Evolutionary conservation across 2,329 filamentous ascomycete species (phyloP).

Genomic region (Ophiostoma ips): DNA sequence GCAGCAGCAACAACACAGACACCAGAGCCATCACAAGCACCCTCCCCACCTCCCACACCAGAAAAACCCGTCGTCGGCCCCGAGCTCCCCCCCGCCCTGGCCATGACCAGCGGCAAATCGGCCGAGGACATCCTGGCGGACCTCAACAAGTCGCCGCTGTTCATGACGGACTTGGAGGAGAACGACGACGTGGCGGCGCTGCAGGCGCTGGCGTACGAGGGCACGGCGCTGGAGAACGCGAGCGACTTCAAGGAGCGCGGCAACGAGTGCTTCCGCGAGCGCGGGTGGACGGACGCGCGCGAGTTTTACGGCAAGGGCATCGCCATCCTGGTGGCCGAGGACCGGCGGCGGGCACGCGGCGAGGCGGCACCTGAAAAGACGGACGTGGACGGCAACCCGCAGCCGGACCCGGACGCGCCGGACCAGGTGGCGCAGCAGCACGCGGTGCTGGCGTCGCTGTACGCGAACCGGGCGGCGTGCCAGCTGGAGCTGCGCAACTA

Average conservation of each 20-base stretch:
- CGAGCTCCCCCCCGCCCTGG: conserved; percentile 32
- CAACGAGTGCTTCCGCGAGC: conserved; percentile 69
- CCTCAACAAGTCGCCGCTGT: conserved; percentile 58
- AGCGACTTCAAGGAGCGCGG: conserved; percentile 80
- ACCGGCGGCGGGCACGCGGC: conserved; percentile 36
- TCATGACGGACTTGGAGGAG: conserved; percentile 89
- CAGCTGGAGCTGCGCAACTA: conserved; percentile 84
- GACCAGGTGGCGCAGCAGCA: conserved; percentile 48
- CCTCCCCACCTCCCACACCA: no score
- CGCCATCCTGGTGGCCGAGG: conserved; percentile 51
- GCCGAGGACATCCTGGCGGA: conserved; percentile 43
- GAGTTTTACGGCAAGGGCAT: conserved; percentile 90
- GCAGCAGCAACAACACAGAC: neutral
- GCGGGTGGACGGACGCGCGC: conserved; percentile 66
- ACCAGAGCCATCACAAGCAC: neutral
- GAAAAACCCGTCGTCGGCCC: conserved; percentile 21
- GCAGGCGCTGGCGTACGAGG: conserved; percentile 84
- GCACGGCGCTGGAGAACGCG: conserved; percentile 70
- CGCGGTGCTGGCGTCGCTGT: conserved; percentile 57
- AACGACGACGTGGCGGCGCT: conserved; percentile 78
- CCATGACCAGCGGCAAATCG: conserved; percentile 30
- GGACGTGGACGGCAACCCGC: conserved; percentile 10
- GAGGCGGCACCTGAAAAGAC: conserved; percentile 12
- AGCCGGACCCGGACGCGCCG: conserved; percentile 32
- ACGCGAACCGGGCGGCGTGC: conserved; percentile 80